Base-by-base conservation (phyloP, 2,329 filamentous ascomycete genomes). In the Coleophoma eucalyptorum region DNA sequence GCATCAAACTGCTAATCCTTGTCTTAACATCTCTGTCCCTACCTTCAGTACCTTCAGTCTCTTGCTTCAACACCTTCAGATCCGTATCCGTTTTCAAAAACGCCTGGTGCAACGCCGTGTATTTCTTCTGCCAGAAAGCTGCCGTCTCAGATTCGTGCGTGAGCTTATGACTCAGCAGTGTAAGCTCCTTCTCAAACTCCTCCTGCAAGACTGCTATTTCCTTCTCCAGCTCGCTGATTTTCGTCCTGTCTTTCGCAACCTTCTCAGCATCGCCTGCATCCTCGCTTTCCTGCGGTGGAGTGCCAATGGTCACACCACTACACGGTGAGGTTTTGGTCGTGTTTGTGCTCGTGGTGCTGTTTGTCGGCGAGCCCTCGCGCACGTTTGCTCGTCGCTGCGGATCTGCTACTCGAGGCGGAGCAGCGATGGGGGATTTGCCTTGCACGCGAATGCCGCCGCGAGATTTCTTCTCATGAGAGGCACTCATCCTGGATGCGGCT, bases 91-190 rank as follows among this genome's bases (percentile, higher is more conserved):
- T 72, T 20, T 75, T 70, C 41, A 78, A 64, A 54, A 75, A 77
- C 58, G 77, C 76, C 65, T 77, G 74, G 62, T 81, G 74, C 42
- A 82, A 64, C 32, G 64, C 65, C 51, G 72, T 73, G 65, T 81
- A 75, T 59, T 80, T 81, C 42, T 72, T 65, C 65, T 83, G 79
- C 79, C 81, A 84, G 62, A 78, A 81, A 13, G 72, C 72, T 3
- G 78, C 71, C 46, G 73, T 76, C 63, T 82, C 78, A 65, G 72
- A 75, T 68, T 83, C 79, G 62, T 55, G 54, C 4, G 57, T 56
- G 2, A 62, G 52, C 46, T 62, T 73, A 72, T 62, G 73, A 70
- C 59, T 72, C 16, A 82, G 71, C 56, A 69, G 71, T 61, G 80
- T 77, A 16, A 83, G 71, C 60, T 81, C 73, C 34, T 71, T 71